phyloP scores from a whole-genome alignment of 345 rosid species.

The Pugionium cornutum region DNA sequence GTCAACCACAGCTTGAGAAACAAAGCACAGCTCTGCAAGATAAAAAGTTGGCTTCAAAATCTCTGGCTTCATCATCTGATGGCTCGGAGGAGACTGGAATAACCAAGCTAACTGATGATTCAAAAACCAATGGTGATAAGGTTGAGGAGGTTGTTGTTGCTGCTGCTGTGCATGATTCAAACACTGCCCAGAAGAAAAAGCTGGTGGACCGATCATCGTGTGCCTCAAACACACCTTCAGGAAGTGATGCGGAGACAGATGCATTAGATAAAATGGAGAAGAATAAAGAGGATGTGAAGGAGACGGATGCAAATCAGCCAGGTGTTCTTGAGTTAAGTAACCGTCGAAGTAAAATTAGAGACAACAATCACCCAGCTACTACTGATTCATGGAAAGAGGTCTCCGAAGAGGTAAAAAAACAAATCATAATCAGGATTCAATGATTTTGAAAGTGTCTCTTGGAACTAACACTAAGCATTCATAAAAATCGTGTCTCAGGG shows the following conservation, averaged over 20 bases:
- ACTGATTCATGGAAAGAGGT: constrained; percentile 90
- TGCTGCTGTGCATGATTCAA: constrained; percentile 51
- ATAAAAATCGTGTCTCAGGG: constrained; percentile 49
- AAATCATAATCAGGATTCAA: neutral
- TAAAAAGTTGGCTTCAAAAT: constrained; percentile 56
- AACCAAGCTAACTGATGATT: constrained; percentile 44
- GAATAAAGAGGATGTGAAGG: constrained; percentile 53
- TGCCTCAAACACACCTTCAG: constrained; percentile 88
- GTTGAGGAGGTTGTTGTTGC: constrained; percentile 45
- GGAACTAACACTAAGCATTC: neutral
- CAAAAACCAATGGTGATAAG: constrained; percentile 46
- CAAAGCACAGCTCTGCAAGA: constrained; percentile 57
- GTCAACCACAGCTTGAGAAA: constrained; percentile 45
- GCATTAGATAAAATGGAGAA: constrained; percentile 55
- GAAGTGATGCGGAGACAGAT: constrained; percentile 84
- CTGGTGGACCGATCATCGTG: constrained; percentile 88
- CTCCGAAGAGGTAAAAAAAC: constrained; percentile 68
- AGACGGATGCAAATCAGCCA: constrained; percentile 52
- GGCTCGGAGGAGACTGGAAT: constrained; percentile 63
- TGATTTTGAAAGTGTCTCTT: neutral
- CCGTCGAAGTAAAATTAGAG: constrained; percentile 60
- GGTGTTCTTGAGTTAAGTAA: constrained; percentile 45
- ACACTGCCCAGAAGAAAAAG: constrained; percentile 57
- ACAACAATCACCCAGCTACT: constrained; percentile 40
- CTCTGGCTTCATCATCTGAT: constrained; percentile 47